Percentiles rank a stretch among this genome's conserved stretches.
phyloP scores from a whole-genome alignment of 2,329 filamentous ascomycete species.

The Neonectria faginata region DNA sequence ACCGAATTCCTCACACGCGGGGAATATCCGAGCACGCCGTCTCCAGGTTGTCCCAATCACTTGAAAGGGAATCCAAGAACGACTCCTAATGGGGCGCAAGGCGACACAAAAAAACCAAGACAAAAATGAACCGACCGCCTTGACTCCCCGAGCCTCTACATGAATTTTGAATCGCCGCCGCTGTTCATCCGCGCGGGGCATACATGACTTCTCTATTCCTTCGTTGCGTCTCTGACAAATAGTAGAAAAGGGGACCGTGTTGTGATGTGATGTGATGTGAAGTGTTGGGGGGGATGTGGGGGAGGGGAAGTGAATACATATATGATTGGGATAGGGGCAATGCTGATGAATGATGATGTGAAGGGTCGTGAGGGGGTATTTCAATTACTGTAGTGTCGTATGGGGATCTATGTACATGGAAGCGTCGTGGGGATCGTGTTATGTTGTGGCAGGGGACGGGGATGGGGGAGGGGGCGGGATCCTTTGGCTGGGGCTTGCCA shows the following conservation, averaged over 20 bases:
- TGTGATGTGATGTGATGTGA: constrained; percentile 41
- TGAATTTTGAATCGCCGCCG: constrained; percentile 55
- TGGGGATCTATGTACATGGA: constrained; percentile 55
- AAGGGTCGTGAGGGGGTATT: constrained; percentile 54
- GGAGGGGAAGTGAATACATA: constrained; percentile 40
- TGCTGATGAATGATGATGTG: constrained; percentile 45
- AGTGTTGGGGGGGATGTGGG: constrained; percentile 35
- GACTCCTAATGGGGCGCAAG: constrained; percentile 34
- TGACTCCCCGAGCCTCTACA: constrained; percentile 57
- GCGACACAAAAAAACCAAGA: constrained; percentile 36
- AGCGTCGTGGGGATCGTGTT: constrained; percentile 53
- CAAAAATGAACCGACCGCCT: constrained; percentile 50
- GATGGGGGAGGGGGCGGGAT: constrained; percentile 10
- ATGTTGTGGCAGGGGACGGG: constrained; percentile 47
- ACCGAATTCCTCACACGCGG: constrained; percentile 35
- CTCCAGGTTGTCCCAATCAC: constrained; percentile 48
- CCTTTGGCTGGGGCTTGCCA: constrained; percentile 10
- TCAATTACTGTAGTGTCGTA: constrained; percentile 53
- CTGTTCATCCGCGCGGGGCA: constrained; percentile 51
- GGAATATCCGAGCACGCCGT: constrained; percentile 41
- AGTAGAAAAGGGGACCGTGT: constrained; percentile 44
- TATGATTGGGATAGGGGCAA: constrained; percentile 39
- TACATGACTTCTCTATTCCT: constrained; percentile 59
- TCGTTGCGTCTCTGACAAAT: constrained; percentile 46
- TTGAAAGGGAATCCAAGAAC: constrained; percentile 51